Conservation (phyloP, 2,329 filamentous ascomycete genomes). For the Colletotrichum graminicola region DNA sequence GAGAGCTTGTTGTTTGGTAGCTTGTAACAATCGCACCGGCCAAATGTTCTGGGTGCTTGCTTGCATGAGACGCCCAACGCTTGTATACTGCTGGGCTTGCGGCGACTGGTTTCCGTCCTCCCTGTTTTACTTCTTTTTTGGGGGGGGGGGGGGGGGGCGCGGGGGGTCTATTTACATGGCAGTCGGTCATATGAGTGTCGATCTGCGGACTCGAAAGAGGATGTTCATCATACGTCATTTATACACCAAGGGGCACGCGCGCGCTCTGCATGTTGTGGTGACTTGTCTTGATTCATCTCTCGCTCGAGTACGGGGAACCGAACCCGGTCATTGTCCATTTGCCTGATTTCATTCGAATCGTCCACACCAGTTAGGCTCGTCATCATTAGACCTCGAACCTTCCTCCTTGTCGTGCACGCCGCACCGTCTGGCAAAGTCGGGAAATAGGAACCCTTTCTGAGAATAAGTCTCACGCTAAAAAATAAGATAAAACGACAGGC, state of each 20-base stretch:
- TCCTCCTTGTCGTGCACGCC: constrained; percentile 5
- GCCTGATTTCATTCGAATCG: constrained; percentile 24
- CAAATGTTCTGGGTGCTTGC: not conserved
- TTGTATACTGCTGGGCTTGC: not conserved
- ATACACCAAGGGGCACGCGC: not conserved
- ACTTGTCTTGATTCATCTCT: constrained; percentile 31
- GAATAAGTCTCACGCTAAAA: constrained; percentile 15
- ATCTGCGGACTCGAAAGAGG: too few species aligned
- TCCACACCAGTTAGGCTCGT: constrained; percentile 29
- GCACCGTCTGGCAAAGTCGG: constrained; percentile 8
- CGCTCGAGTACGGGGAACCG: constrained; percentile 16
- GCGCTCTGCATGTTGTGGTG: not conserved
- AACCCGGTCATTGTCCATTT: not conserved
- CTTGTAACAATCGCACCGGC: not conserved
- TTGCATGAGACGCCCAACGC: not conserved
- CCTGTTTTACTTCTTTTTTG: too few species aligned
- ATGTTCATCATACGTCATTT: not conserved
- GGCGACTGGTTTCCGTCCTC: not conserved
- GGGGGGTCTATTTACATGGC: not conserved
- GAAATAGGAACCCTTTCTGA: not conserved
- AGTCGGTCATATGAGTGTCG: not conserved
- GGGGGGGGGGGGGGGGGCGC: too few species aligned
- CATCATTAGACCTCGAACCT: constrained; percentile 12
- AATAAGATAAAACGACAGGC: constrained; percentile 11
- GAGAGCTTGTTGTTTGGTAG: not conserved